Percentiles rank a stretch among this genome's conserved stretches.
phyloP scores from a whole-genome alignment of 441 rosid genomes.

The Populus hybrid region DNA sequence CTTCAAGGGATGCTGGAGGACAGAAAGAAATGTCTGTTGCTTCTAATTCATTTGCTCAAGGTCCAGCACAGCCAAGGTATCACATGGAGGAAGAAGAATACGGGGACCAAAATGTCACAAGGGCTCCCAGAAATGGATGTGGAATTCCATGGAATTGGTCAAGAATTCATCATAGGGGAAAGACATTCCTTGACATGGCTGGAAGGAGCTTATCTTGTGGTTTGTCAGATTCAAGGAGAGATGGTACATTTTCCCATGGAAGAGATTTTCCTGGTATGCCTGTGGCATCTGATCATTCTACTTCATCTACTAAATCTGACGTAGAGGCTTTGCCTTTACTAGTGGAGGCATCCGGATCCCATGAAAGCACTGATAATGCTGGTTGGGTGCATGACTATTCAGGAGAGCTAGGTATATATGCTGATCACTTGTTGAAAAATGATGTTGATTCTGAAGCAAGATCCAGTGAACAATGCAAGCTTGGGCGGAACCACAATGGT shows the following conservation, averaged over 20 bases:
- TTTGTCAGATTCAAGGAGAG: slow-evolving; percentile 67
- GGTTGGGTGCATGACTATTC: slow-evolving; percentile 91
- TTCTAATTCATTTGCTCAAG: slow-evolving; percentile 74
- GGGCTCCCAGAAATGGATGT: slow-evolving; percentile 76
- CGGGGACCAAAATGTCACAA: slow-evolving; percentile 53
- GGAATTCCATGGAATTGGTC: slow-evolving; percentile 99
- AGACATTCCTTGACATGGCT: slow-evolving; percentile 80
- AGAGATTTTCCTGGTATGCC: slow-evolving; percentile 61
- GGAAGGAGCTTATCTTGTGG: slow-evolving; percentile 99
- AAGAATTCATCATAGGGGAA: slow-evolving; percentile 84
- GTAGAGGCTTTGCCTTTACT: slow-evolving; percentile 90
- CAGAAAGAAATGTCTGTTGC: slow-evolving; percentile 91
- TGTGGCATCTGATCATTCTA: slow-evolving; percentile 57
- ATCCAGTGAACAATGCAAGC: slow-evolving; percentile 47
- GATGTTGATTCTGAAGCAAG: slow-evolving; percentile 76
- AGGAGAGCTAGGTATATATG: slow-evolving; percentile 92
- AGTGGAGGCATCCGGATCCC: slow-evolving; percentile 66
- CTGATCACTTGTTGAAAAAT: slow-evolving; percentile 72
- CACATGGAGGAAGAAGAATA: slow-evolving; percentile 51
- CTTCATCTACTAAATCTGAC: slow-evolving; percentile 53
- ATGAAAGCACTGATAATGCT: slow-evolving; percentile 56
- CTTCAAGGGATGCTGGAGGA: slow-evolving; percentile 52
- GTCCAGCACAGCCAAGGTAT: slow-evolving; percentile 37
- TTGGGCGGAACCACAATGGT: slow-evolving; percentile 28
- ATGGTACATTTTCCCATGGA: slow-evolving; percentile 45